phyloP scores from a whole-genome alignment of 129 eudicot genomes.

The Daucus carota region DNA sequence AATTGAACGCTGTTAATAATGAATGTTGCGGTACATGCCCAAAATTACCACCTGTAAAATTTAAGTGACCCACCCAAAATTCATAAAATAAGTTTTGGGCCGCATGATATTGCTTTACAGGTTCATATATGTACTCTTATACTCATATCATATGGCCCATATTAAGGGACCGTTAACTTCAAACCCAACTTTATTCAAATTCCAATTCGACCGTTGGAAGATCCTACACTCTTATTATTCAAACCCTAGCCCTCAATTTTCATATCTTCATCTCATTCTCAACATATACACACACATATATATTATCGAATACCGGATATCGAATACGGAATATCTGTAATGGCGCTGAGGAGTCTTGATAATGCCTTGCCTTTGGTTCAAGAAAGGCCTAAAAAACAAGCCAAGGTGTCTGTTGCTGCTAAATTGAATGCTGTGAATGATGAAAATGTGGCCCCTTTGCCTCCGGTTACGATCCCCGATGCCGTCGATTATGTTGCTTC shows the following conservation, averaged over 20 bases:
- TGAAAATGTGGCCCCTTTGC: conserved; percentile 46
- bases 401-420: conserved; percentile 30
- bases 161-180: neutral
- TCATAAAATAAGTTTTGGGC: neutral
- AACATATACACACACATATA: neutral
- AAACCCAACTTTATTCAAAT: neutral
- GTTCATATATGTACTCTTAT: too few relatives aligned
- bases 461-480: conserved; percentile 27
- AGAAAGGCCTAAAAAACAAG: conserved; percentile 57
- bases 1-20: too few relatives aligned
- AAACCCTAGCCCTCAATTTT: neutral
- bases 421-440: conserved; percentile 35
- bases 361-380: conserved; percentile 47
- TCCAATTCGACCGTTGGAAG: conserved; percentile 1
- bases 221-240: neutral
- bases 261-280: neutral
- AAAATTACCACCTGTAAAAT: too few relatives aligned
- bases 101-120: too few relatives aligned
- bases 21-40: too few relatives aligned
- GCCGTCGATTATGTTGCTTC: conserved; percentile 73
- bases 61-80: too few relatives aligned
- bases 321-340: neutral
- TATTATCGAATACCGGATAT: too few relatives aligned
- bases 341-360: conserved; percentile 78
- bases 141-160: too few relatives aligned